phyloP scores from a whole-genome alignment of 768 basidiomycete genomes.

The Boletales sp. region DNA sequence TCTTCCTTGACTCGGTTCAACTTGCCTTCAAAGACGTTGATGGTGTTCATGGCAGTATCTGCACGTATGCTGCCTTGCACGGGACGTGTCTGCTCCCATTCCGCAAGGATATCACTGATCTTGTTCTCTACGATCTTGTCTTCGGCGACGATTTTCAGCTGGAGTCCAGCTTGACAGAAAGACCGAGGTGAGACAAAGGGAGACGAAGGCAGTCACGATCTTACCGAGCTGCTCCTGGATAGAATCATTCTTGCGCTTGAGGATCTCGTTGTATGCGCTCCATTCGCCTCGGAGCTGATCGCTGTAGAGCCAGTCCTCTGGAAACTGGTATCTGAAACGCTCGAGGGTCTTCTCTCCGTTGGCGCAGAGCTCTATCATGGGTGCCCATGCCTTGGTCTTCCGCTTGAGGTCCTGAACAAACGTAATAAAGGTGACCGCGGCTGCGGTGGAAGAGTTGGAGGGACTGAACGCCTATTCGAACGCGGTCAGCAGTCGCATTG shows the following conservation, averaged over 20 bases:
- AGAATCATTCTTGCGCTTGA: conserved; percentile 96
- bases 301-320: conserved; percentile 96
- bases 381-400: conserved; percentile 94
- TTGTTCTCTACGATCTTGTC: conserved; percentile 98
- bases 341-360: conserved; percentile 97
- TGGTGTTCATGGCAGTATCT: conserved; percentile 93
- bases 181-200: conserved; percentile 5
- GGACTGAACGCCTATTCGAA: conserved; percentile 59
- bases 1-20: conserved; percentile 88
- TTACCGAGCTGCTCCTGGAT: conserved; percentile 97
- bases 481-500: conserved; percentile 6
- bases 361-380: conserved; percentile 92
- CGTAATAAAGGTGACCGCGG: conserved; percentile 98
- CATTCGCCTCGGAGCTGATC: conserved; percentile 97
- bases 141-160: conserved; percentile 98
- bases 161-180: conserved; percentile 72
- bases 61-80: conserved; percentile 96
- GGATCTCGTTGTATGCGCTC: conserved; percentile 97
- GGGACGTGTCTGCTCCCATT: conserved; percentile 96
- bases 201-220: conserved; percentile 17
- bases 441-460: conserved; percentile 90
- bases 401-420: conserved; percentile 99
- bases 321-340: conserved; percentile 94
- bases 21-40: conserved; percentile 93
- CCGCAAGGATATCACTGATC: conserved; percentile 82